Conservation (phyloP, 176 grass and related monocot genomes). For the Eremochloa ophiuroides region DNA sequence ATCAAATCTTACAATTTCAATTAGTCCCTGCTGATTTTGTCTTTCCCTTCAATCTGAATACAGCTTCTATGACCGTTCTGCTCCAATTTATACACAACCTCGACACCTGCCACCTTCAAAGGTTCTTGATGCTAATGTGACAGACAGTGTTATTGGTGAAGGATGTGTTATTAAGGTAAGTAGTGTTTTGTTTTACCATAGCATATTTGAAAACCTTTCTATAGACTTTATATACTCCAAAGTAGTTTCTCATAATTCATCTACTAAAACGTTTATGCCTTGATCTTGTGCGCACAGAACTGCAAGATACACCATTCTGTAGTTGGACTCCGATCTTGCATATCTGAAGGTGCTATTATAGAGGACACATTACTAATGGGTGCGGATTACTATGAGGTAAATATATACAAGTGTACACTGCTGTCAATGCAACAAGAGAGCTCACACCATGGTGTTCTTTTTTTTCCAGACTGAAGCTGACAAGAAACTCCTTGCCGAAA, state of each 20-base stretch:
- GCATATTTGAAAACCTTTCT: neutral
- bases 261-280: neutral
- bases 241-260: slow-evolving; percentile 16
- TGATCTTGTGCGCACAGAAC: slow-evolving; percentile 39
- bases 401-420: slow-evolving; percentile 21
- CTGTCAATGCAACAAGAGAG: slow-evolving; percentile 3
- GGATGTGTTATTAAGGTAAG: slow-evolving; percentile 96
- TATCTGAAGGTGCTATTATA: slow-evolving; percentile 92
- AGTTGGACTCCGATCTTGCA: slow-evolving; percentile 89
- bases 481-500: slow-evolving; percentile 60
- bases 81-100: slow-evolving; percentile 96
- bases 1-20: slow-evolving; percentile 11
- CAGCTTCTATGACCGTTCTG: slow-evolving; percentile 96
- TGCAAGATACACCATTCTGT: slow-evolving; percentile 98
- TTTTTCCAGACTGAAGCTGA: slow-evolving; percentile 71
- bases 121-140: slow-evolving; percentile 90
- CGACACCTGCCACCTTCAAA: slow-evolving; percentile 96
- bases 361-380: slow-evolving; percentile 96
- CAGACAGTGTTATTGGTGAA: slow-evolving; percentile 95
- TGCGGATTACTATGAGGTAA: slow-evolving; percentile 98
- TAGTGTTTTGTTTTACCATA: slow-evolving; percentile 13
- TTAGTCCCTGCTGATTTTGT: slow-evolving; percentile 16
- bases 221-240: neutral
- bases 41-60: slow-evolving; percentile 32
- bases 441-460: slow-evolving; percentile 4